These are phyloP conservation scores for Gypsophila paniculata DNA, from an alignment of 179 eudicot species.

Conservation along the genomic window DNA sequence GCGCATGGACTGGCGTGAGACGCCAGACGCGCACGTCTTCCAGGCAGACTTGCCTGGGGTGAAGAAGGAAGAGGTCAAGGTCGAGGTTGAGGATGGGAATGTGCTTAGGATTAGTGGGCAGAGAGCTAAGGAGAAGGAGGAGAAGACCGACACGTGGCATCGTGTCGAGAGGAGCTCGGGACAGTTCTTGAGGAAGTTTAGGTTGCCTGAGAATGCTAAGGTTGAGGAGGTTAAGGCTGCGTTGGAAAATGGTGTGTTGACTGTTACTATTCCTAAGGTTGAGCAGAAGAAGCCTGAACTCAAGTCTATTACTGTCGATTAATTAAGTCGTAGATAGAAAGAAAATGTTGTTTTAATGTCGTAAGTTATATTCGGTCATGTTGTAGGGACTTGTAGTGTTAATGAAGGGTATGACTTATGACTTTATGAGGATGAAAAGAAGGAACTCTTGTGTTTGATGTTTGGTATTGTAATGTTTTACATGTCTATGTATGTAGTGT, in stretches of 20 bases:
- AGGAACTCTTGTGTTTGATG: too few relatives aligned
- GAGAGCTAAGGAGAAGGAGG: conserved; percentile 43
- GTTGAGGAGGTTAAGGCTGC: conserved; percentile 39
- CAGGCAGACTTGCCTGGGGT: conserved; percentile 56
- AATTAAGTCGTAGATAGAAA: background rate
- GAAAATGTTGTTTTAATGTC: too few relatives aligned
- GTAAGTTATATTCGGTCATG: too few relatives aligned
- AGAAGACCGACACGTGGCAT: conserved; percentile 54
- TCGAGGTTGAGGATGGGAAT: conserved; percentile 42
- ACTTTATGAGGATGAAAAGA: too few relatives aligned
- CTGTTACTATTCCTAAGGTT: conserved; percentile 46
- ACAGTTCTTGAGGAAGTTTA: conserved; percentile 40
- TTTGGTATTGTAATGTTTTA: too few relatives aligned
- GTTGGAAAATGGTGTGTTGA: conserved; percentile 51
- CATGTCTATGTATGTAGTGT: too few relatives aligned
- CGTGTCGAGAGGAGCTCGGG: conserved; percentile 48
- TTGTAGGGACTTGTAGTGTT: too few relatives aligned
- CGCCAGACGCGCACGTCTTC: conserved; percentile 51
- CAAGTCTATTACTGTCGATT: conserved; percentile 28
- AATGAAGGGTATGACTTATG: too few relatives aligned
- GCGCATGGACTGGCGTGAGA: conserved; percentile 50
- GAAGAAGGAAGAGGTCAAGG: conserved; percentile 52
- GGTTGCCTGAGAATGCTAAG: conserved; percentile 53
- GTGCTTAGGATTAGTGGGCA: conserved; percentile 46
- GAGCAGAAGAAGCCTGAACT: conserved; percentile 39